Evolutionary conservation across 306 rosid genomes (phyloP), one percentile per base, ranked within the genome.

Genomic region (Malus orientalis): DNA sequence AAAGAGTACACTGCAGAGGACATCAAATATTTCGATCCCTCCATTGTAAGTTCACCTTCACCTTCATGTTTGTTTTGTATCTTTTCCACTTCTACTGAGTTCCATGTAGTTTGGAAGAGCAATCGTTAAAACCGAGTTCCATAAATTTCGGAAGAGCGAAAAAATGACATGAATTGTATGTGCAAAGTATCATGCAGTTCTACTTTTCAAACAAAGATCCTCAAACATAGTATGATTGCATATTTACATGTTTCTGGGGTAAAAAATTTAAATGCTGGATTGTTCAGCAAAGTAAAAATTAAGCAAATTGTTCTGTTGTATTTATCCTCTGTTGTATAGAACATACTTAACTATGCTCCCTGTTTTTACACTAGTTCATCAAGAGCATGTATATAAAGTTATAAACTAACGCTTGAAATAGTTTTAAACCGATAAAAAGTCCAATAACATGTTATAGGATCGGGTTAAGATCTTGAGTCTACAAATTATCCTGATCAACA

Each of bases 1-100:
- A 66, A 83, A 4, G 79, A 80, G 33, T 70, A 59, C 69, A 72
- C 96, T 42, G 90, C 88, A 1, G 57, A 83, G 33, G 96, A 91
- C 53, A 85, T 84, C 89, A 87, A 89, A 65, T 69, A 80, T 23
- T 77, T 81, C 23, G 79, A 89, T 67, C 93, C 53, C 8, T 76
- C 77, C 8, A 73, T 79, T 33, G 96, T 91, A 79, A 89, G 96
- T 86, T 78, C 30, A 70, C 16, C 42, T 15, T 2, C 58, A 14
- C 4, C 14, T 33, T 29, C 55, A 51, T 2, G 47, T 20, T 9
- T 6, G 44, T 74, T 25, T 32, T 64, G 70, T 22, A 4, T 30
- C 15, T 27, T 77, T 8, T 77, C 67, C 40, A 18, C 27, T 29
- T 29, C 12, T 29, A 15, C 20, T 51, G 55, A 51, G 8, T 12